Evolutionary conservation across 768 basidiomycete species (phyloP), one percentile per base, ranked within the genome.

Genomic region (Auriculariales sp.): DNA sequence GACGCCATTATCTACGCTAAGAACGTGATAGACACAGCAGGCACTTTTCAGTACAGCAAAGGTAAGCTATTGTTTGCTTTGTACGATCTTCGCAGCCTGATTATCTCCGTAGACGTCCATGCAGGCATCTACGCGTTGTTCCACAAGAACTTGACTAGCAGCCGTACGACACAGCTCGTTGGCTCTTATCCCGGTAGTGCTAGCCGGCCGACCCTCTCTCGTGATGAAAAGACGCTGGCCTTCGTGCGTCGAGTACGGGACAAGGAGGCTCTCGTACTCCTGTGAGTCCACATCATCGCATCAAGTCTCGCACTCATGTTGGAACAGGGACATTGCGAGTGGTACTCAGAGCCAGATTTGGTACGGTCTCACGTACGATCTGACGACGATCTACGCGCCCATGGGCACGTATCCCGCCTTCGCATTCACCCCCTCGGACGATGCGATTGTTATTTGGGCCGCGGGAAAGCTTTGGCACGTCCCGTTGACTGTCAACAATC

Each of bases 381-480:
- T 79, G 19, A 68, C 69, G 19, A 59, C 62, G 7, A 68, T 83
- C 47, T 83, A 77, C 9, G 79, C 82, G 9, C 83, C 83, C 0
- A 85, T 84, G 81, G 81, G 82, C 7, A 86, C 83, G 34, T 86
- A 86, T 55, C 83, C 83, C 0, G 78, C 81, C 1, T 86, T 81
- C 57, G 71, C 82, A 7, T 85, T 85, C 61, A 72, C 77, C 0
- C 79, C 78, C 0, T 61, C 66, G 15, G 75, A 77, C 52, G 68
- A 73, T 51, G 78, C 74, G 1, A 64, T 85, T 48, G 68, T 85
- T 53, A 78, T 85, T 49, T 85, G 83, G 83, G 79, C 83, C 3
- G 74, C 79, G 1, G 83, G 83, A 2, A 73, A 81, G 50, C 81
- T 85, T 17, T 75, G 77, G 59, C 68, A 66, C 12, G 69, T 85